A percentile compares a stretch with the other conserved stretches of the same genome.
These are phyloP conservation scores for Lactarius tabidus DNA, from an alignment of 768 basidiomycete genomes.

Conservation along the genomic window DNA sequence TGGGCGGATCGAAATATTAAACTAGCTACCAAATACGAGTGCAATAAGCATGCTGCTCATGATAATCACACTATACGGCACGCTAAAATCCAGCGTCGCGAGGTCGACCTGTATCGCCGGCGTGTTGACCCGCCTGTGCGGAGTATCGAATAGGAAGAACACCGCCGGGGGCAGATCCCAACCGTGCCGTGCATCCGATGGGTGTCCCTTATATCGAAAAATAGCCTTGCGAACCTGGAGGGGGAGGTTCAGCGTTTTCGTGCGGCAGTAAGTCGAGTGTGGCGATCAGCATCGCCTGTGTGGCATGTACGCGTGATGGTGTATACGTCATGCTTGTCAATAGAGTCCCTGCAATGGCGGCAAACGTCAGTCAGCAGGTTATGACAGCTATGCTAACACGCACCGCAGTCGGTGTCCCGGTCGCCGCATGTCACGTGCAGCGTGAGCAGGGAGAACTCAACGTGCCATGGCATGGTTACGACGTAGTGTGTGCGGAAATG, in stretches of 20 bases:
- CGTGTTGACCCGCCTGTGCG: conserved; percentile 61
- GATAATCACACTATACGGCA: conserved; percentile 99
- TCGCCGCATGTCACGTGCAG: conserved; percentile 46
- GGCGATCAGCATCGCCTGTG: conserved; percentile 75
- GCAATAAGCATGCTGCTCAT: conserved; percentile 90
- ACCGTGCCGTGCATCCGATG: conserved; percentile 91
- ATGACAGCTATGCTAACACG: conserved; percentile 24
- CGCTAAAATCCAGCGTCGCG: conserved; percentile 97
- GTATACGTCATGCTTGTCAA: conserved; percentile 63
- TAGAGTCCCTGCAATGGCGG: conserved; percentile 55
- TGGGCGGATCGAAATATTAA: conserved; percentile 79
- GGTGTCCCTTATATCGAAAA: conserved; percentile 91
- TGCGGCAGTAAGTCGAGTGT: conserved; percentile 64
- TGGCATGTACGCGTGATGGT: conserved; percentile 61
- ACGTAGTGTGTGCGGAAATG: conserved; percentile 60
- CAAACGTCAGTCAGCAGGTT: conserved; percentile 5
- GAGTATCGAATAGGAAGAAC: conserved; percentile 41
- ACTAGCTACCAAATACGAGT: conserved; percentile 91
- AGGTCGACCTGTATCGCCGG: conserved; percentile 80
- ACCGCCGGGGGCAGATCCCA: conserved; percentile 91
- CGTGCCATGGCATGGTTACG: conserved; percentile 91
- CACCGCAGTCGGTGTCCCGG: conserved; percentile 42
- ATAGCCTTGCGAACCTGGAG: conserved; percentile 81
- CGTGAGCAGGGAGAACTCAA: conserved; percentile 85
- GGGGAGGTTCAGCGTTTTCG: conserved; percentile 56